Base-by-base conservation (phyloP, 352 stramenopile genomes). In the Aphanomyces invadans region DNA sequence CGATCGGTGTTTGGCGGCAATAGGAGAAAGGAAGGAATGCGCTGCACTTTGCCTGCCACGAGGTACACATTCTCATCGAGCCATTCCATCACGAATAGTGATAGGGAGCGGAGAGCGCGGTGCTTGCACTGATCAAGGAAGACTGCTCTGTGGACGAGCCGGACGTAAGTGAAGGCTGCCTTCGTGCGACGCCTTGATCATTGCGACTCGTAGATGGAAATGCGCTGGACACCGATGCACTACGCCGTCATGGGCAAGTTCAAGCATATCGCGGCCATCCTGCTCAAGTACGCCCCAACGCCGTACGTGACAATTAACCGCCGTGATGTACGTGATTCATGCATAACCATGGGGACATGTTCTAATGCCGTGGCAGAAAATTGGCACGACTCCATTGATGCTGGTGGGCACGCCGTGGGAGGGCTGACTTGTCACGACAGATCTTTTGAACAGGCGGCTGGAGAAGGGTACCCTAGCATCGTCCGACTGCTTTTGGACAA, bases 181-280 rank as follows among this genome's bases (percentile, higher is more conserved):
- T 21, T 5, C 4, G 49, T 29, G 12, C 0, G 7, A 49, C 61
- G 15, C 17, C 4, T 67, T 29, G 5, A 33, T 32, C 48, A 28
- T 12, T 55, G 9, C 42, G 25, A 59, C 2, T 44, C 0, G 5
- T 26, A 92, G 83, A 65, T 88, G 23, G 83, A 90, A 51, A 89
- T 87, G 78, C 76, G 77, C 10, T 92, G 81, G 83, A 92, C 80
- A n/a, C 81, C 81, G 0, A 66, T 92, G 29, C 83, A 92, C 51
- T 90, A 85, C 29, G 81, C 83, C 4, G 74, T 86, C n/a, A 89
- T 92, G 80, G 81, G 81, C 48, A 81, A 79, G 25, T 79, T 89
- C 31, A 77, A 82, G 53, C 69, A 70, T 4, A 78, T 88, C 38
- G 81, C 74, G 1, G 69, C 68, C 53, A 73, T 72, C 3, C 70